These are phyloP conservation scores for Talaromyces liani DNA, from an alignment of 495 filamentous ascomycete genomes.

Conservation along the genomic window DNA sequence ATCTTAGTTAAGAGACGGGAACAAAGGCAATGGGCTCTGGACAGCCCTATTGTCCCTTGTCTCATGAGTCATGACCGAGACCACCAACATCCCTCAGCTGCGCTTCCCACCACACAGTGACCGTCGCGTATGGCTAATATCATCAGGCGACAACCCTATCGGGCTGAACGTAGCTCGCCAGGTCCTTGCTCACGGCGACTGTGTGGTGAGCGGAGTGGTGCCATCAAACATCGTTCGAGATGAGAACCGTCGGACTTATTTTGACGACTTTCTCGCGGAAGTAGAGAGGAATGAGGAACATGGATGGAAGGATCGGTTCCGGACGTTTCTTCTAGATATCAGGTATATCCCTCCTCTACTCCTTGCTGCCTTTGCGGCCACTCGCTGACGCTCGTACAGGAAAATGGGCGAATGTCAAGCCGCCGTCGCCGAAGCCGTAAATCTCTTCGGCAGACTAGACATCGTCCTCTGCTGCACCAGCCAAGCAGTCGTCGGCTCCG, in stretches of 20 bases:
- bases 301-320: slow-evolving; percentile 38
- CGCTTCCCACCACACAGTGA: slow-evolving; percentile 52
- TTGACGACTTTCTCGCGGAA: slow-evolving; percentile 50
- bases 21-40: slow-evolving; percentile 1
- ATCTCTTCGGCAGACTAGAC: slow-evolving; percentile 79
- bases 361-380: not conserved
- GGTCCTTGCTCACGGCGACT: slow-evolving; percentile 79
- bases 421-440: slow-evolving; percentile 77
- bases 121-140: slow-evolving; percentile 80
- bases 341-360: slow-evolving; percentile 24
- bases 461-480: slow-evolving; percentile 82
- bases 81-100: slow-evolving; percentile 31
- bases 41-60: slow-evolving; percentile 2
- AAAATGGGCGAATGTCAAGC: slow-evolving; percentile 59
- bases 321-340: slow-evolving; percentile 40
- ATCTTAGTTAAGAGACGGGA: no score
- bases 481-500: slow-evolving; percentile 82
- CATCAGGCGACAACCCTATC: slow-evolving; percentile 74
- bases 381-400: slow-evolving; percentile 15
- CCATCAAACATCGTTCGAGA: slow-evolving; percentile 41
- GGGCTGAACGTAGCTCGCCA: slow-evolving; percentile 63
- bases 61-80: slow-evolving; percentile 26
- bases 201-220: slow-evolving; percentile 68
- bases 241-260: slow-evolving; percentile 40
- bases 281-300: slow-evolving; percentile 57